Percentiles rank a stretch among this genome's conserved stretches.
Conservation (phyloP, 208 protist genomes). For the Crithidia brevicula region DNA sequence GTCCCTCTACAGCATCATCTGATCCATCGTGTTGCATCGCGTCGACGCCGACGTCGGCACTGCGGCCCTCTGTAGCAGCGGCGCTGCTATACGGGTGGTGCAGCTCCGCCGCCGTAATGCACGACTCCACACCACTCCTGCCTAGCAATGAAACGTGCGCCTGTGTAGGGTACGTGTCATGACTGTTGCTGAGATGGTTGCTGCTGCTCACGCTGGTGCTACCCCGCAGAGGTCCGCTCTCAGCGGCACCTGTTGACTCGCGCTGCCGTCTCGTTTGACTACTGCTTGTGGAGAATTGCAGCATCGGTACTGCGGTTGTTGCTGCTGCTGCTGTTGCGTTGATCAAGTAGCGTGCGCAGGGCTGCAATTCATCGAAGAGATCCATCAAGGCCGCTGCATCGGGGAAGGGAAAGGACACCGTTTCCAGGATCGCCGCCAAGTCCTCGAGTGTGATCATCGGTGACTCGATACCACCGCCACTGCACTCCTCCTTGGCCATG, state of each 20-base stretch:
- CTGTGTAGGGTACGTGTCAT: no score
- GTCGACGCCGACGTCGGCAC: no score
- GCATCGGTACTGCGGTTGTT: not conserved
- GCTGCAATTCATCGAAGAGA: constrained; percentile 73
- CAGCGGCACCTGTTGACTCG: not conserved
- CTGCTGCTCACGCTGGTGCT: not conserved
- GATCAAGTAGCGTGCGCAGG: constrained; percentile 24
- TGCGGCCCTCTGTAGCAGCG: no score
- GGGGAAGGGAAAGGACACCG: constrained; percentile 48
- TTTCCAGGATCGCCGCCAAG: constrained; percentile 65
- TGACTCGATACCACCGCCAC: constrained; percentile 34
- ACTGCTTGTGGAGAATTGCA: no score
- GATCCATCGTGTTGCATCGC: no score
- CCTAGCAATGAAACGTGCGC: no score
- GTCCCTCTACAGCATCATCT: no score
- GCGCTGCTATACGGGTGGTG: no score
- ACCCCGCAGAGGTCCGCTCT: no score
- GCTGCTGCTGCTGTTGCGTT: not conserved
- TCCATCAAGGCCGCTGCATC: constrained; percentile 61
- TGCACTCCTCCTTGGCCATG: constrained; percentile 55
- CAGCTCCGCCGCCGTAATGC: no score
- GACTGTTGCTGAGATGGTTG: no score
- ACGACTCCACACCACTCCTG: no score
- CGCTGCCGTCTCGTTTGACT: not conserved
- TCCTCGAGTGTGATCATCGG: constrained; percentile 53